Base-by-base conservation (phyloP, 140 eudicot species). In the Flaveria floridana region DNA sequence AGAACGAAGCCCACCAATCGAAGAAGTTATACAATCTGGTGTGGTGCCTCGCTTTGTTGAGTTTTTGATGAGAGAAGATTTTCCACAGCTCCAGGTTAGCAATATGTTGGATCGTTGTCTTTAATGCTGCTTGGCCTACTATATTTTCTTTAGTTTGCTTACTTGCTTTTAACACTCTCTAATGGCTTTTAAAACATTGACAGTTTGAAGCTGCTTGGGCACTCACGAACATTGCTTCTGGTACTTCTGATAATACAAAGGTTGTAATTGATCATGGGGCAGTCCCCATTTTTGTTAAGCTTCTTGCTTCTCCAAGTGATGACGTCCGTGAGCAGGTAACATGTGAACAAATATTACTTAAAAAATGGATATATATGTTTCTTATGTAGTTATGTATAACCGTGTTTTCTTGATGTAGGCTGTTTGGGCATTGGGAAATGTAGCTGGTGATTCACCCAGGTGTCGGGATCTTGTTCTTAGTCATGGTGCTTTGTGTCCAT, bases 141-240 rank as follows among this genome's bases (percentile, higher is more conserved):
- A 16, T 20, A 28, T 34, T 53, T 10, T 11, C n/a, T 44, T 56
- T 2, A 3, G 37, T 30, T 13, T 79, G 47, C 37, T 65, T 79
- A 13, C 50, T 72, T 55, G 15, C 61, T 72, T 70, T 19, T 37
- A 65, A 23, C 37, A n/a, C 51, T 10, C 26, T 14, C 1, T 50
- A 42, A 52, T 4, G 8, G 34, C 80, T 58, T 25, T 58, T 44
- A 11, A 23, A 19, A 59, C 48, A 30, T 66, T 18, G 75, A 48
- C 81, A 92, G 98, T 87, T 87, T 86, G 98, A 92, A 73, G 98
- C 98, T 76, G 98, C 96, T 30, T 89, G 98, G 96, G 95, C 96
- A 8, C 95, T 92, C 59, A 89, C 98, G 51, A 87, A 89, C 83
- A 88, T 92, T 80, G 93, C 98, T 44, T 89, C 98, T 15, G 98